These are phyloP conservation scores for Cordyceps cateniannulata DNA, from an alignment of 2,329 filamentous ascomycete species.

Conservation along the genomic window DNA sequence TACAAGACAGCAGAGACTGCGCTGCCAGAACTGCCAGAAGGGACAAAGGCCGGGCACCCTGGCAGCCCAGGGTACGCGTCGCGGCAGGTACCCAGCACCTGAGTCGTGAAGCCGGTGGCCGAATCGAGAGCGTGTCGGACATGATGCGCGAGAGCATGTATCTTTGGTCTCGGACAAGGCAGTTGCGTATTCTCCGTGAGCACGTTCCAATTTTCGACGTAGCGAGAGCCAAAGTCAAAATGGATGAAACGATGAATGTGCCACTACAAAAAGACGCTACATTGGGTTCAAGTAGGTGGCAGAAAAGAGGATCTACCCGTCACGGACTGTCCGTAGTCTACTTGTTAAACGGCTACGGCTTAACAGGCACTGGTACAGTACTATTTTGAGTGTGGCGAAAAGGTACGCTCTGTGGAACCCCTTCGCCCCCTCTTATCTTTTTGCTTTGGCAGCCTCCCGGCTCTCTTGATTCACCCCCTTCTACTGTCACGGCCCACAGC, in stretches of 20 bases:
- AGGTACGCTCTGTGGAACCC: too few species aligned
- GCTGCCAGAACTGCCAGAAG: not conserved
- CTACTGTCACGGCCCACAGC: too few species aligned
- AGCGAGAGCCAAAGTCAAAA: not conserved
- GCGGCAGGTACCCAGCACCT: not conserved
- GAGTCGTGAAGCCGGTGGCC: not conserved
- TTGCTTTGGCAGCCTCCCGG: too few species aligned
- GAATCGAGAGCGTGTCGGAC: not conserved
- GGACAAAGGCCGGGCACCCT: not conserved
- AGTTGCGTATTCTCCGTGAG: not conserved
- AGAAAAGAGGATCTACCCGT: too few species aligned
- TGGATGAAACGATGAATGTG: not conserved
- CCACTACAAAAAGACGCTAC: not conserved
- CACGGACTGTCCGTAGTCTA: too few species aligned
- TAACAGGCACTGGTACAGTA: too few species aligned
- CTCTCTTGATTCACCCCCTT: too few species aligned
- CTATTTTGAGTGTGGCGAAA: too few species aligned
- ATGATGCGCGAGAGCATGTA: not conserved
- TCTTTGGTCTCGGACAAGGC: not conserved
- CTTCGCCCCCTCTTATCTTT: too few species aligned
- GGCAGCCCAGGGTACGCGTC: not conserved
- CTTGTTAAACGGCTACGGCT: too few species aligned
- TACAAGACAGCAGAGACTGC: not conserved
- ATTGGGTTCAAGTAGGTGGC: too few species aligned
- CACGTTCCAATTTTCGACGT: not conserved